These are phyloP conservation scores for Glaciozyma martinii DNA, from an alignment of 768 basidiomycete genomes.

Conservation along the genomic window DNA sequence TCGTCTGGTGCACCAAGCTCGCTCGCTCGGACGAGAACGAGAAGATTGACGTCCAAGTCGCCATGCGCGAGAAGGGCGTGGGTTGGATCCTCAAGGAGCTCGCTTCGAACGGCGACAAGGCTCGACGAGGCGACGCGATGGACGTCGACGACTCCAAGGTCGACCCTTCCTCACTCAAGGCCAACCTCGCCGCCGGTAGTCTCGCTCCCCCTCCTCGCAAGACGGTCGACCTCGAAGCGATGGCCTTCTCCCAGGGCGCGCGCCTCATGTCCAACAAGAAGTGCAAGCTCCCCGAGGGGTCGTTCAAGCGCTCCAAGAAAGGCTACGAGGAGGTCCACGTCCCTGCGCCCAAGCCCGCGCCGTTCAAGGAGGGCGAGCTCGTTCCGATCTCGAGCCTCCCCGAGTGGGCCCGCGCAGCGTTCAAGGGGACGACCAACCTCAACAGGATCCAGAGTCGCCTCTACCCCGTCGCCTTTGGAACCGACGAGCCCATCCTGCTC, in stretches of 20 bases:
- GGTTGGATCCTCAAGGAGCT: constrained; percentile 92
- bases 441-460: constrained; percentile 91
- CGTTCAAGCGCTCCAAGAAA: constrained; percentile 91
- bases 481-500: constrained; percentile 86
- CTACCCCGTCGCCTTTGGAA: constrained; percentile 84
- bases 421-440: constrained; percentile 60
- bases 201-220: constrained; percentile 68
- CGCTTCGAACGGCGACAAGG: constrained; percentile 56
- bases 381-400: constrained; percentile 68
- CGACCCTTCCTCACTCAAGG: constrained; percentile 64
- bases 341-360: constrained; percentile 76
- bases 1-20: constrained; percentile 97
- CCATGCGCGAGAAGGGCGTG: constrained; percentile 93
- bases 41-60: constrained; percentile 85
- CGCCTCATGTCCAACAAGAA: constrained; percentile 99
- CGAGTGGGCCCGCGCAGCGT: constrained; percentile 77
- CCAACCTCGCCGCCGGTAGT: constrained; percentile 77
- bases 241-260: constrained; percentile 94
- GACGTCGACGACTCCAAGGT: constrained; percentile 55
- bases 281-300: constrained; percentile 92
- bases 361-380: constrained; percentile 51
- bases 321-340: constrained; percentile 98
- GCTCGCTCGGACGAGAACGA: constrained; percentile 82
- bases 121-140: constrained; percentile 45
- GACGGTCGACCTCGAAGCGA: constrained; percentile 77